Evolutionary conservation across 2,329 filamentous ascomycete species (phyloP).

Genomic region (Penicillium thymicola): DNA sequence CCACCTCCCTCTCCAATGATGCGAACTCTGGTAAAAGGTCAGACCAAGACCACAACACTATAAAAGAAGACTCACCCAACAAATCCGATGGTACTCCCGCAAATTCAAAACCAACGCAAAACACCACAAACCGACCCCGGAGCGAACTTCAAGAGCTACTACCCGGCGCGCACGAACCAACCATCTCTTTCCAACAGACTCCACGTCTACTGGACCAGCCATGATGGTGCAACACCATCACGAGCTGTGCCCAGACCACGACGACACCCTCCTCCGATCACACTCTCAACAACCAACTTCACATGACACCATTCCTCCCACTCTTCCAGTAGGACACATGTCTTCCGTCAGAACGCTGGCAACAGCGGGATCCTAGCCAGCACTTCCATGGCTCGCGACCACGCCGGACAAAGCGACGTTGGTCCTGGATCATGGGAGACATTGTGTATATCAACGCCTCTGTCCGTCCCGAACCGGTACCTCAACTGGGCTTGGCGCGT

Average conservation of each 20-base stretch:
- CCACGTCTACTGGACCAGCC: neutral
- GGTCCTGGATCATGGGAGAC: conserved; percentile 7
- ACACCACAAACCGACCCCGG: neutral
- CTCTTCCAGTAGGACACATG: conserved; percentile 9
- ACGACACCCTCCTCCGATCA: neutral
- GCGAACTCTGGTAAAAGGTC: conserved; percentile 47
- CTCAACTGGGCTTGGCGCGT: neutral
- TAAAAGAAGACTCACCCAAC: conserved; percentile 2
- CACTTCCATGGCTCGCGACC: conserved; percentile 19
- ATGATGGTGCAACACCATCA: neutral
- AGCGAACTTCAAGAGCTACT: neutral
- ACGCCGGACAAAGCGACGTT: conserved; percentile 1
- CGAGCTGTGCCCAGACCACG: neutral
- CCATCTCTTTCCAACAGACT: neutral
- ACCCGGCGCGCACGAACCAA: neutral
- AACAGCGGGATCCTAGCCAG: conserved; percentile 14
- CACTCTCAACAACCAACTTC: neutral
- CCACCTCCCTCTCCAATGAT: conserved; percentile 39
- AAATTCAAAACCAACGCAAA: neutral
- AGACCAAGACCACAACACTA: conserved; percentile 29
- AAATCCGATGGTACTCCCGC: conserved; percentile 25
- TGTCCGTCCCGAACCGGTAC: neutral
- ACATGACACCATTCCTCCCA: neutral
- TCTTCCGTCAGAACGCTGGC: neutral
- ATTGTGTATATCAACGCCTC: conserved; percentile 23